Base-by-base conservation (phyloP, 2,329 filamentous ascomycete species). In the Hypoxylon sp. region DNA sequence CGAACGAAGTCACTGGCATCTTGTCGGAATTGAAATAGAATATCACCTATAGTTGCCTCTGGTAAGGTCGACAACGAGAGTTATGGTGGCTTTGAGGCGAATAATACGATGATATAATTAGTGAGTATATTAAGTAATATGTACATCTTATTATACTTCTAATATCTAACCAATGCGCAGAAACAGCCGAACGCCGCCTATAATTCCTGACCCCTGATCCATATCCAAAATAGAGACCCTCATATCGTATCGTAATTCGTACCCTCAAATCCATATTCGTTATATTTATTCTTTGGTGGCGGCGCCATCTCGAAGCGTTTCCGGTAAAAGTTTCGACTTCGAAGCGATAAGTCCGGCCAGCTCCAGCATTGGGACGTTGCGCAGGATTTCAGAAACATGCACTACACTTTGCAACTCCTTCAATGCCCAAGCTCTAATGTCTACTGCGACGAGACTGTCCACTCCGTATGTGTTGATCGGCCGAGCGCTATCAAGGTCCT, bases 381-480 rank as follows among this genome's bases (percentile, higher is more conserved):
- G 71, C 59, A 75, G 63, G 39, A 75, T 73, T 63, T 75, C 74
- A 4, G 71, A 74, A 14, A 76, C 74, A 63, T 73, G 73, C 35
- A 76, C 62, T 6, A 73, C 67, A 55, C 63, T 68, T 66, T 76
- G 73, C 33, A 74, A 63, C 22, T 76, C 73, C 70, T 75, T 75
- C 52, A 76, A 68, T 10, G 71, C 72, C 74, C 74, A 76, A 3
- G 73, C 71, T 24, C 73, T 70, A 52, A 75, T 75, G 37, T 76
- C 73, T 33, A 76, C 74, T 11, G 74, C 74, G 47, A 75, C 74
- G 39, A 75, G 73, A 31, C 72, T 74, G 62, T 76, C 74, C 24
- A 76, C 73, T 24, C 74, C 74, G 51, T 75, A 75, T n/a, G 63
- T 72, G 60, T 75, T 75, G 62, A 75, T 73, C 5, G 74, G 74